Conservation (phyloP, 1,284 basidiomycete species). For the Pseudozyma flocculosa region DNA sequence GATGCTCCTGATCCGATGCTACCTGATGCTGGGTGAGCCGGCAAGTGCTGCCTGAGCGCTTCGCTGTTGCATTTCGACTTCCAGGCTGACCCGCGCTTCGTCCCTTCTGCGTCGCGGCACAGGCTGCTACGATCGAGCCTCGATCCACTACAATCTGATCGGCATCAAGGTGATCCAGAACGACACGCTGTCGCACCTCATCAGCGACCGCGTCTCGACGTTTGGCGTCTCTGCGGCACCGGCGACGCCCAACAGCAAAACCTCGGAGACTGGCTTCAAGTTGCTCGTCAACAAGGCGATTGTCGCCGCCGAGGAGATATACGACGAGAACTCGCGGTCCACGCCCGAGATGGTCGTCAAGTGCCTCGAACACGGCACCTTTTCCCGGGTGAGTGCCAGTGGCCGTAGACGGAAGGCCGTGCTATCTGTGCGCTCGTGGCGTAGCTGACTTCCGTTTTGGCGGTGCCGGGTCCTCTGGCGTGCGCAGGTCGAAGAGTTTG, state of each 20-base stretch:
- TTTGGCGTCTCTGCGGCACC: neutral
- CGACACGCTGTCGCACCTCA: slow-evolving; percentile 35
- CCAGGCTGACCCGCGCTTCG: too few relatives aligned
- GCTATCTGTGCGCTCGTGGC: too few relatives aligned
- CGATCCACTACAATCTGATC: slow-evolving; percentile 25
- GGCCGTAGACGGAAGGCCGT: too few relatives aligned
- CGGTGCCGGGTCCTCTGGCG: too few relatives aligned
- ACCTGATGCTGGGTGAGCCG: slow-evolving; percentile 14
- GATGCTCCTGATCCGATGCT: slow-evolving; percentile 35
- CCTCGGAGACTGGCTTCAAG: neutral
- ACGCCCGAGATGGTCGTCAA: slow-evolving; percentile 38
- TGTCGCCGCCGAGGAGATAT: slow-evolving; percentile 22
- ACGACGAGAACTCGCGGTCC: slow-evolving; percentile 31
- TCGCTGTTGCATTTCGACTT: too few relatives aligned
- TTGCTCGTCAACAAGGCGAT: slow-evolving; percentile 9
- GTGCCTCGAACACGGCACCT: slow-evolving; percentile 41
- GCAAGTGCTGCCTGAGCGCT: too few relatives aligned
- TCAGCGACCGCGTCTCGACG: slow-evolving; percentile 13
- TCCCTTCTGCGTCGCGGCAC: neutral
- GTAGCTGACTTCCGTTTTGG: too few relatives aligned
- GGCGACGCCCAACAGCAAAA: neutral
- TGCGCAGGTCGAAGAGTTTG: slow-evolving; percentile 33
- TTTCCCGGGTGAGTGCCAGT: slow-evolving; percentile 24
- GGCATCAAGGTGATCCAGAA: slow-evolving; percentile 36
- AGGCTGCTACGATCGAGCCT: slow-evolving; percentile 24